phyloP scores from a whole-genome alignment of 805 yeast species.

The Candida khao-thaluensis region DNA sequence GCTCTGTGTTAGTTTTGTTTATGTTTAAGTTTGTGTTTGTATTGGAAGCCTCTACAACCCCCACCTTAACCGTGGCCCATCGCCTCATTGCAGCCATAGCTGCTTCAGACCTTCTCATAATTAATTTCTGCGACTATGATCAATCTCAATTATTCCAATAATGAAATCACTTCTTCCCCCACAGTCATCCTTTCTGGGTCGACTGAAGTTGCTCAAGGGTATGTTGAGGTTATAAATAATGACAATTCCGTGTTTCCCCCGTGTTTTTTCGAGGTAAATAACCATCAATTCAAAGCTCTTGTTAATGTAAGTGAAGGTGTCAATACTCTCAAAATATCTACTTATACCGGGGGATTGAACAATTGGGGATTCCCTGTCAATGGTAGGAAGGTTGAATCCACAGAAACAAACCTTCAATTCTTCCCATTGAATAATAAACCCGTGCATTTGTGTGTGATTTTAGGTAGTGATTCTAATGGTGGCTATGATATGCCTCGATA shows the following conservation, averaged over 20 bases:
- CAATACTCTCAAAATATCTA: background rate
- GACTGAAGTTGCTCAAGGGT: slow-evolving; percentile 23
- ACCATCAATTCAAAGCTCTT: slow-evolving; percentile 71
- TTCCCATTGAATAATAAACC: slow-evolving; percentile 70
- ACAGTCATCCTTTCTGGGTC: slow-evolving; percentile 36
- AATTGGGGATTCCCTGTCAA: background rate
- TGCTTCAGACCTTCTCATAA: slow-evolving; percentile 17
- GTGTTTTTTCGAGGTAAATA: slow-evolving; percentile 64
- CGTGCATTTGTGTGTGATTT: slow-evolving; percentile 72
- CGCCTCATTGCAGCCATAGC: slow-evolving; percentile 24
- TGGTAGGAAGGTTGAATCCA: slow-evolving; percentile 6
- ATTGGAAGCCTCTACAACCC: too few relatives aligned
- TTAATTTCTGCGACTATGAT: too few relatives aligned
- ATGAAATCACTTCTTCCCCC: slow-evolving; percentile 42
- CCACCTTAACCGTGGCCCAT: slow-evolving; percentile 23
- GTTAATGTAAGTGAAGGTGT: slow-evolving; percentile 57
- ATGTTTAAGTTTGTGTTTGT: too few relatives aligned
- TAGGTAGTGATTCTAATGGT: slow-evolving; percentile 75
- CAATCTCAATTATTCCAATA: slow-evolving; percentile 30
- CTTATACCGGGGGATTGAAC: background rate
- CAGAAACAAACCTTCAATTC: slow-evolving; percentile 23
- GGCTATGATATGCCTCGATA: slow-evolving; percentile 66
- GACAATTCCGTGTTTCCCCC: slow-evolving; percentile 56
- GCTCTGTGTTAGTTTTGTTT: too few relatives aligned
- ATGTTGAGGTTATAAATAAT: slow-evolving; percentile 34